Evolutionary conservation across 306 rosid genomes (phyloP), one percentile per base, ranked within the genome.

Genomic region (Prosopis cineraria): DNA sequence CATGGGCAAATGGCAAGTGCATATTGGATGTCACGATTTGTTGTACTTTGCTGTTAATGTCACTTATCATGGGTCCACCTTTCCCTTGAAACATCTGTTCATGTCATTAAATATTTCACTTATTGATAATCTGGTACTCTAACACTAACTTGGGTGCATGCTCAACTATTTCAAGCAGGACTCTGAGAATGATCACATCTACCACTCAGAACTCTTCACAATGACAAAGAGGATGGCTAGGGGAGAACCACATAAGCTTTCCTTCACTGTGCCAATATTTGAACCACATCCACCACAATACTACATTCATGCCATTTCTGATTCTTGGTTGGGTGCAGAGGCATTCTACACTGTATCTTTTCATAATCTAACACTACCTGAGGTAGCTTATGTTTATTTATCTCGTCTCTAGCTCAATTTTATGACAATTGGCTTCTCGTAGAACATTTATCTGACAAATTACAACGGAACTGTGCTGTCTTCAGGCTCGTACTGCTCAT

Each of bases 261-360:
- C 97, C 41, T 94, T 94, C 85, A 94, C 98, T 10, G 97, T 94
- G 79, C 98, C 98, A 14, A 94, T 94, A 78, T 94, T 94, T 84
- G 98, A 94, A 83, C 98, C 98, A 25, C 98, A 94, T 87, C 98
- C 98, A 22, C 98, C 98, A 16, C 98, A 92, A 73, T 94, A 94
- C 79, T 94, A 92, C 70, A 89, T 94, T 68, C 97, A 85, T 72
- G 98, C 98, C 22, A 82, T 94, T 84, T 94, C 97, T 85, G 98
- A 94, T 84, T 94, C 97, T 48, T 94, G 98, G 98, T 89, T 94
- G 90, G 89, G 81, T 39, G 83, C 98, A 60, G 97, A 94, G 82
- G 84, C 97, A 63, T 89, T 94, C 81, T 92, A 90, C 88, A 92
- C 98, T 77, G 89, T 94, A 78, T 89, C 98, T 60, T 94, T 94